Conservation (phyloP, 2,329 filamentous ascomycete genomes). For the Beauveria scarabaeidicola region DNA sequence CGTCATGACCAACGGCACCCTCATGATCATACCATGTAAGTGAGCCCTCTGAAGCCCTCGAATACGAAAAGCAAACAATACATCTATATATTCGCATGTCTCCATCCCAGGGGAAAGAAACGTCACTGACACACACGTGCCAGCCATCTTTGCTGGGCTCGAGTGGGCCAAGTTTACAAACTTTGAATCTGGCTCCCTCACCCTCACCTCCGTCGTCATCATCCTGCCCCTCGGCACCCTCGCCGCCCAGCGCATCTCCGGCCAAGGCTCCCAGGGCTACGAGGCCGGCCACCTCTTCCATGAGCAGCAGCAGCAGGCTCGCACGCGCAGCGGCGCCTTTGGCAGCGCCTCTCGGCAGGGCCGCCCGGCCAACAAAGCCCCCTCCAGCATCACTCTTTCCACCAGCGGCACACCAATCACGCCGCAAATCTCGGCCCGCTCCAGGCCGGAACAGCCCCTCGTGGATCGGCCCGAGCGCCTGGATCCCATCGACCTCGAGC, state of each 20-base stretch:
- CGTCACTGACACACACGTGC: background rate
- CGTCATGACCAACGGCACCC: conserved; percentile 45
- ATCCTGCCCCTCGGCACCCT: conserved; percentile 45
- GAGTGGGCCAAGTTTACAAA: conserved; percentile 32
- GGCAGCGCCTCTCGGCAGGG: background rate
- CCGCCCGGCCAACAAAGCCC: background rate
- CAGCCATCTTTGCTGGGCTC: conserved; percentile 44
- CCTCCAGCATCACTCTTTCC: background rate
- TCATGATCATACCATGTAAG: conserved; percentile 49
- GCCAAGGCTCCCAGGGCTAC: conserved; percentile 4
- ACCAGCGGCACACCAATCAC: background rate
- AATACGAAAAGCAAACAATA: background rate
- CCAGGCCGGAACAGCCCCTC: background rate
- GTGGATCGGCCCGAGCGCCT: background rate
- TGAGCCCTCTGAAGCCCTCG: background rate
- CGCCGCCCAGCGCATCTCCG: conserved; percentile 37
- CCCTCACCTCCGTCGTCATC: conserved; percentile 40
- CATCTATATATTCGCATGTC: too few relatives aligned
- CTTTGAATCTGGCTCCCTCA: conserved; percentile 43
- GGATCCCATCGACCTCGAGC: conserved; percentile 12
- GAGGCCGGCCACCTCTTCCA: background rate
- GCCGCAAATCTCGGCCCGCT: background rate
- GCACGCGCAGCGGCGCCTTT: background rate
- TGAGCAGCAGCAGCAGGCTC: background rate
- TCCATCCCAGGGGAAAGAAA: too few relatives aligned